Evolutionary conservation across 371 early-diverging fungal species (phyloP).

Genomic region (Lichtheimia ramosa): DNA sequence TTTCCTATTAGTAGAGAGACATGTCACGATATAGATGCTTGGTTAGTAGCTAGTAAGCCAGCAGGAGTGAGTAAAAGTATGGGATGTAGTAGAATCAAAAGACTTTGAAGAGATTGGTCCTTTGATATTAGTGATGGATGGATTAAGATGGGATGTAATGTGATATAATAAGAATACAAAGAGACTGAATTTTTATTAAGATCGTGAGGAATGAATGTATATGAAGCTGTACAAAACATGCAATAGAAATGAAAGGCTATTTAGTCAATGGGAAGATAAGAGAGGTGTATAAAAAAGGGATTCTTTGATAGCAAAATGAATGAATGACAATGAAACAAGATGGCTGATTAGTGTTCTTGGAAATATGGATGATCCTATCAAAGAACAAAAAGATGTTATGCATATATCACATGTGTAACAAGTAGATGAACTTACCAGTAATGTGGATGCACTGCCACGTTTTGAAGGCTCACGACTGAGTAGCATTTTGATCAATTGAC

Average conservation of each 20-base stretch:
- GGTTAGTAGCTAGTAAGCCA: not conserved
- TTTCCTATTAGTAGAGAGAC: no score
- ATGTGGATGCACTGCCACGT: slow-evolving; percentile 35
- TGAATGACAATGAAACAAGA: not conserved
- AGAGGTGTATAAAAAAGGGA: not conserved
- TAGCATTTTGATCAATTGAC: slow-evolving; percentile 33
- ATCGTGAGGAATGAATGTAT: not conserved
- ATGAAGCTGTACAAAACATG: not conserved
- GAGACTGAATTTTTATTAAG: not conserved
- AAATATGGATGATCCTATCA: slow-evolving; percentile 6
- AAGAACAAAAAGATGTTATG: not conserved
- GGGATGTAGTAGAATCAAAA: no score
- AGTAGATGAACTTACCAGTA: slow-evolving; percentile 29
- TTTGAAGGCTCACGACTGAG: slow-evolving; percentile 42
- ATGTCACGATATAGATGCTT: no score
- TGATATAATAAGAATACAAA: not conserved
- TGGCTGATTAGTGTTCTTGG: not conserved
- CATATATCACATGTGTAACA: not conserved
- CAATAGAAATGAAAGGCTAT: not conserved
- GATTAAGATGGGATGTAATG: no score
- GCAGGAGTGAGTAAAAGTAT: no score
- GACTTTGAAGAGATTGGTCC: no score
- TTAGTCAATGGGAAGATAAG: not conserved
- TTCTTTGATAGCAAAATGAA: not conserved
- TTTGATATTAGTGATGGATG: no score